Conservation (phyloP, 106 monocot genomes). For the Apostasia shenzhenica region DNA sequence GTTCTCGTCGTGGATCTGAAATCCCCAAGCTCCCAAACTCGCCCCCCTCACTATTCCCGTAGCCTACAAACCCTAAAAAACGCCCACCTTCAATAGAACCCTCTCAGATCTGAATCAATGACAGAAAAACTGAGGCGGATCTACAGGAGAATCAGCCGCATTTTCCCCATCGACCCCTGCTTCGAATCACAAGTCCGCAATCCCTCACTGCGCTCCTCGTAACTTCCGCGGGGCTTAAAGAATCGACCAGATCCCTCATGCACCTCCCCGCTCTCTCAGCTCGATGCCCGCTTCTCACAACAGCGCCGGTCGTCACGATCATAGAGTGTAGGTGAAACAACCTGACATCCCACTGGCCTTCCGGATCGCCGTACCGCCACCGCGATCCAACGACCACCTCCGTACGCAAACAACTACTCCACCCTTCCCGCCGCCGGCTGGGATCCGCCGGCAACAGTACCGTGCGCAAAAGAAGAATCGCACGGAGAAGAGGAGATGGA, state of each 20-base stretch:
- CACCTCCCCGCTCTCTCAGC: slow-evolving; percentile 1
- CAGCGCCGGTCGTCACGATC: not conserved
- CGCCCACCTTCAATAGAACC: not conserved
- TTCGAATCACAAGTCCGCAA: slow-evolving; percentile 18
- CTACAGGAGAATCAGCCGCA: slow-evolving; percentile 26
- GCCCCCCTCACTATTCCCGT: not conserved
- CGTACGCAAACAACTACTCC: not conserved
- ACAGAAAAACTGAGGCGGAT: not conserved
- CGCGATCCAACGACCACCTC: too few relatives aligned
- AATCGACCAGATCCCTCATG: slow-evolving; percentile 15
- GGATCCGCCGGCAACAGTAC: not conserved
- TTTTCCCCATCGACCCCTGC: slow-evolving; percentile 31
- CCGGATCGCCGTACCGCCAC: not conserved
- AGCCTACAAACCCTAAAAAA: not conserved
- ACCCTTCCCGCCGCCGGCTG: not conserved
- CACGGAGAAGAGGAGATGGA: not conserved
- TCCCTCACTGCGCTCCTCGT: slow-evolving; percentile 10
- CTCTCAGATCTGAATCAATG: not conserved
- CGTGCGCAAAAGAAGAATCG: not conserved
- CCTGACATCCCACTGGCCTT: not conserved
- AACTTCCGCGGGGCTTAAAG: slow-evolving; percentile 1
- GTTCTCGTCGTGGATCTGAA: not conserved
- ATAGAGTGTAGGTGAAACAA: slow-evolving; percentile 25
- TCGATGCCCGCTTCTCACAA: not conserved
- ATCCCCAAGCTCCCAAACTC: not conserved